Conservation (phyloP, 257 asterid genomes). For the Solanum appendiculatum region DNA sequence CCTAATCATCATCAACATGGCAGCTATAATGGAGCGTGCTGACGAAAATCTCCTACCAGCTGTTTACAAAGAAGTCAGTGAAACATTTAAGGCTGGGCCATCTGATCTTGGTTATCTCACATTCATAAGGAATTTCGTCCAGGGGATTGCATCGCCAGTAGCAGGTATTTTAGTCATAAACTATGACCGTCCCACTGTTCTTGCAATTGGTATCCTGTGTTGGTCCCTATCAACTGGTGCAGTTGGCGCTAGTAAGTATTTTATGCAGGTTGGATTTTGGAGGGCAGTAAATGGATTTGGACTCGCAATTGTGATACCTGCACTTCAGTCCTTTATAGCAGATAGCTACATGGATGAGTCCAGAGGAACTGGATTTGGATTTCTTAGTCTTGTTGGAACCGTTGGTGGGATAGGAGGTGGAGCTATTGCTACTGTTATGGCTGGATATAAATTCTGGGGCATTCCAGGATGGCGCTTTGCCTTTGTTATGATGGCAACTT, state of each 20-base stretch:
- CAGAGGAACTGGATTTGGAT: constrained; percentile 93
- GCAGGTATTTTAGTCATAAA: constrained; percentile 82
- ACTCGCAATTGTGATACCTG: constrained; percentile 88
- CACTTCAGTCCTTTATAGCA: constrained; percentile 89
- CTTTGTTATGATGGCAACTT: constrained; percentile 56
- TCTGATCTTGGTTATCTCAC: constrained; percentile 97
- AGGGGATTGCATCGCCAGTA: constrained; percentile 84
- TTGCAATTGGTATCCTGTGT: constrained; percentile 76
- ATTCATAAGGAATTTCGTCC: constrained; percentile 65
- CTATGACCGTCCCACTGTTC: constrained; percentile 89
- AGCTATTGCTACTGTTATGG: constrained; percentile 93
- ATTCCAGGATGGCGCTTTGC: constrained; percentile 91
- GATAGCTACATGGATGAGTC: constrained; percentile 75
- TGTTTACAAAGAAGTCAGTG: constrained; percentile 98
- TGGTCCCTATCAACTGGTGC: constrained; percentile 98
- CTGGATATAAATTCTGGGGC: constrained; percentile 70
- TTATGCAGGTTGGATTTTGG: constrained; percentile 84
- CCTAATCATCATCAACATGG: constrained; percentile 83
- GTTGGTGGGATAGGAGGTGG: constrained; percentile 99
- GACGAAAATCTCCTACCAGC: constrained; percentile 98
- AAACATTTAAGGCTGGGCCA: constrained; percentile 85
- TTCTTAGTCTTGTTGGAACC: constrained; percentile 72
- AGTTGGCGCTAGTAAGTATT: constrained; percentile 73
- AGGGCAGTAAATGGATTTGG: constrained; percentile 89
- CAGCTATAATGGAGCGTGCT: constrained; percentile 99